Base-by-base conservation (phyloP, 306 rosid genomes). In the Rosa persica region DNA sequence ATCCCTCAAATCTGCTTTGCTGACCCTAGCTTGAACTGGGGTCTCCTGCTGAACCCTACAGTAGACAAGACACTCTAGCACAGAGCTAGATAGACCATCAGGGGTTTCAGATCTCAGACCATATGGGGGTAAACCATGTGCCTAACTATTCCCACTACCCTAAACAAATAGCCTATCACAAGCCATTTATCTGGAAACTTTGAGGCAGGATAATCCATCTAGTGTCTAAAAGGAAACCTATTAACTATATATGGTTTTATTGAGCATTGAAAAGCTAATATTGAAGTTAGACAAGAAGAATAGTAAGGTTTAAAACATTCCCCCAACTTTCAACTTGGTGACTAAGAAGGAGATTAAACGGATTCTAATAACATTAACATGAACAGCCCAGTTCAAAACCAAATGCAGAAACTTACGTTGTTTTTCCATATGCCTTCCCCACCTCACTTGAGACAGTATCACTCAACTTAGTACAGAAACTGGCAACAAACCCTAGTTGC, bases 371-470 rank as follows among this genome's bases (percentile, higher is more conserved):
- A 39, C n/a, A 40, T 75, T 25, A 67, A 47, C 22, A 44, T 27
- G 3, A 72, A 47, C 42, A 20, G 23, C 61, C 25, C 34, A 52
- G 61, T 19, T 47, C 23, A 74, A 60, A 60, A 27, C 55, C n/a
- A 72, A 76, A 70, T 40, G 38, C 51, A 68, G 72, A 52, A n/a
- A 80, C 93, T 93, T 83, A 96, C 98, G 98, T 93, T 76, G 89
- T 90, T 85, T 88, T 90, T 34, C 98, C 98, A 81, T 89, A 96
- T 55, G 98, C 99, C 85, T 96, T 96, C 74, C 99, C 99, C 23
- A 96, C 91, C 86, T 96, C 98, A 77, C 99, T 96, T n/a, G 99
- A 90, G 79, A 93, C 93, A 13, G 99, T 96, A 80, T 96, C 99
- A 58, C 90, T 91, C 90, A 93, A 81, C 89, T 96, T 96, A n/a